Evolutionary conservation across 441 rosid species (phyloP), one percentile per base, ranked within the genome.

Genomic region (Eruca vesicaria): DNA sequence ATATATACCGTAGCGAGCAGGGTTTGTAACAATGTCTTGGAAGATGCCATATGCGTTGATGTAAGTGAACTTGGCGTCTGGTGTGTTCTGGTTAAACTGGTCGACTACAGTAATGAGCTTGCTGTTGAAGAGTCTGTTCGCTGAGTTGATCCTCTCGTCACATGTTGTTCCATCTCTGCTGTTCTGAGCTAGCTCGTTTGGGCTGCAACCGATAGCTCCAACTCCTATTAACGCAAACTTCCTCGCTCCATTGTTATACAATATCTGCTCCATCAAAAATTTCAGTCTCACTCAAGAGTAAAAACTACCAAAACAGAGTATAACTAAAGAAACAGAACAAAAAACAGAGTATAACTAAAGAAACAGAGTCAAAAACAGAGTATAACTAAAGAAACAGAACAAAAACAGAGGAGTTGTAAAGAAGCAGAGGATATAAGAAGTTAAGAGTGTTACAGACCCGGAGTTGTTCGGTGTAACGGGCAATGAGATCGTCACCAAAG

Each of bases 171-270:
- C 90, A 65, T 91, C 90, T 55, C 79, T 83, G 36, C 91, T 88
- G 21, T 85, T 89, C 55, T 87, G 93, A 58, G 95, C 93, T 77
- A 91, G 43, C 69, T 86, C 79, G 73, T 79, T 89, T 7, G 97
- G 97, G 70, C 90, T 88, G 87, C 97, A 91, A 0, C 97, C 97
- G 6, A 91, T 80, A 28, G 83, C 88, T 2, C 97, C 97, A 21
- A 89, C 79, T 10, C 97, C 97, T 7, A 84, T 70, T 73, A 91
- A 69, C 38, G 38, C 94, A 59, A 91, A 88, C 78, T 88, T 91
- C 77, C 95, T 88, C 1, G 90, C 97, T 28, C 97, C 97, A 18
- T 87, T 63, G 75, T 74, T 52, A 86, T 91, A 88, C 81, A 91
- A 55, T 36, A 9, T 58, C 97, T 90, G 71, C 9, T 32, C 56